Conservation (phyloP, 441 rosid genomes). For the Hura crepitans region DNA sequence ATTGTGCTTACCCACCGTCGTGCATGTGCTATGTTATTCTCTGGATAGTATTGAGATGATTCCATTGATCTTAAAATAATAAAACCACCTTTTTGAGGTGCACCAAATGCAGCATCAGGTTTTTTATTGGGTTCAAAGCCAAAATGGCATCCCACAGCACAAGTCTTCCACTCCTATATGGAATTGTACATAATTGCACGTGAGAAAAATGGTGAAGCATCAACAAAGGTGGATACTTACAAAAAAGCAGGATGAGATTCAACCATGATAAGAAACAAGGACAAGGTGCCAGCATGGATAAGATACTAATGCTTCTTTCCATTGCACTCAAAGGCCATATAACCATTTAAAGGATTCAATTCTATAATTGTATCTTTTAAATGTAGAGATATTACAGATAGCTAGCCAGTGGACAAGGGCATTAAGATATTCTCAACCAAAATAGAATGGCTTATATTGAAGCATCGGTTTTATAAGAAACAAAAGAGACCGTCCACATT, state of each 20-base stretch:
- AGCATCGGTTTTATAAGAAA: not conserved
- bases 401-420: not conserved
- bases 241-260: not conserved
- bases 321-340: not conserved
- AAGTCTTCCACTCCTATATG: constrained; percentile 55
- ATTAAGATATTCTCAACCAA: not conserved
- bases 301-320: not conserved
- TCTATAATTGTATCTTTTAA: too few species aligned
- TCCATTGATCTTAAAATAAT: constrained; percentile 80
- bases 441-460: not conserved
- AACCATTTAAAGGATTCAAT: not conserved
- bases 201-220: not conserved
- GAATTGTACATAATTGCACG: not conserved
- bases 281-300: not conserved
- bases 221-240: not conserved
- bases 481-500: not conserved
- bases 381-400: not conserved
- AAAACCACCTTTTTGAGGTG: constrained; percentile 29
- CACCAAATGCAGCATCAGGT: constrained; percentile 69
- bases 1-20: constrained; percentile 96
- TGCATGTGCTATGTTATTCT: constrained; percentile 64
- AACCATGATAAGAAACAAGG: not conserved
- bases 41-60: constrained; percentile 62
- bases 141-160: constrained; percentile 64
- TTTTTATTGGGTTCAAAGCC: constrained; percentile 32